Evolutionary conservation across 129 eudicot genomes (phyloP), one percentile per base, ranked within the genome.

Genomic region (Flaveria sonorensis): DNA sequence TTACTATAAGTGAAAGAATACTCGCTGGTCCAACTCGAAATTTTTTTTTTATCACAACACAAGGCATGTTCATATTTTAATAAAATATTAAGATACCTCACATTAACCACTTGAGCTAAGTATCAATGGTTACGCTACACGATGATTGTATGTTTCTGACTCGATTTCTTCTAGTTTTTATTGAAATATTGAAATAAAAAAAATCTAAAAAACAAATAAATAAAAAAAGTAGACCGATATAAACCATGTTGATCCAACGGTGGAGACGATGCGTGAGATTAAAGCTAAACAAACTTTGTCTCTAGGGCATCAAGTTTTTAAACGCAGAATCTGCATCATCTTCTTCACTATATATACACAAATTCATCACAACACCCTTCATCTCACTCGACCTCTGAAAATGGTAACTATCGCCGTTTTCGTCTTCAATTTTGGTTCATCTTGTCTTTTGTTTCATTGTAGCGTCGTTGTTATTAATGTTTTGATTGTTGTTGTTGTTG

Each of bases 251-350:
- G 68, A 62, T 62, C 68, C 4, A 15, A 63, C 69, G 69, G 69
- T 63, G 69, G 46, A 63, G 46, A 63, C 2, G 21, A 63, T 30
- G 69, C 69, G 42, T 63, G 45, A 63, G 69, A 63, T 63, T 63
- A 1, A 63, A 63, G 69, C 69, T 30, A 30, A 63, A 63, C 23
- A 63, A 63, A 63, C 20, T 15, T 30, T 63, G 45, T 30, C 21
- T 30, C 21, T 63, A 63, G 69, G 69, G 69, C 46, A 56, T 56
- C 59, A 52, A 3, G 18, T 1, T 15, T 52, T 55, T 2, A 55
- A 55, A 55, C 62, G 43, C 43, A 63, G 20, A 63, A 63, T 63
- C 10, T 63, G 69, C 43, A 63, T 12, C 66, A 23, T 1, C 66
- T 60, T 60, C 66, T 7, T 13, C 46, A 15, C 46, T 28, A 30